Base-by-base conservation (phyloP, 2,329 filamentous ascomycete genomes). In the Beauveria asiatica region DNA sequence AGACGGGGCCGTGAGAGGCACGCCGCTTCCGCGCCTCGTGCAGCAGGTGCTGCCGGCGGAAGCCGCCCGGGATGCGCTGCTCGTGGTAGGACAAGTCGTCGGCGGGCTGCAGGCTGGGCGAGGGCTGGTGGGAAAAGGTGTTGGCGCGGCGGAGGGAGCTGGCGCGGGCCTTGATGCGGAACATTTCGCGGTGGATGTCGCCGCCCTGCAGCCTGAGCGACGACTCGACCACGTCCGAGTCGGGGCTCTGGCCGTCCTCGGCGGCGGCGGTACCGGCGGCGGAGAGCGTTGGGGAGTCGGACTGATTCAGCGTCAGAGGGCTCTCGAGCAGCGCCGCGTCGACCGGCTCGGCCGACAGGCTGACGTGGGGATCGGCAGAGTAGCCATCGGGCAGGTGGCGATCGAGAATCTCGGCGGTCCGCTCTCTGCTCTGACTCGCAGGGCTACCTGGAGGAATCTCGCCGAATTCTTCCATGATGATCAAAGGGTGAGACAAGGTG, bases 141-240 rank as follows among this genome's bases (percentile, higher is more conserved):
- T 81, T 81, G 17, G 88, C 78, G 63, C 88, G 81, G 67, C 83
- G 70, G 72, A 74, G 66, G 67, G 80, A 71, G 70, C 45, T 70
- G 33, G 72, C 74, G 44, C 83, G 78, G 17, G 85, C 83, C 63
- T 86, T 84, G 66, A 90, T 85, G 69, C 84, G 88, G 79, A 89
- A 92, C 39, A 92, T 81, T 67, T 90, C 87, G 39, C 89, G 85
- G 69, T 92, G 88, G 23, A 92, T 87, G 67, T 92, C 89, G 45
- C 89, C 89, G 56, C 89, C 89, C 68, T 88, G 88, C 3, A 92
- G 78, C 61, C 78, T 83, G 57, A 92, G 75, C 0, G 89, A 92
- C 1, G 87, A 90, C 59, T 75, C 72, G 39, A 73, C 27, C 16
- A 62, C 2, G 13, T 62, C 62, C n/a, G 64, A 62, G 62, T 87